Evolutionary conservation across 2,329 filamentous ascomycete genomes (phyloP), one percentile per base, ranked within the genome.

Genomic region (Penicillium sp.): DNA sequence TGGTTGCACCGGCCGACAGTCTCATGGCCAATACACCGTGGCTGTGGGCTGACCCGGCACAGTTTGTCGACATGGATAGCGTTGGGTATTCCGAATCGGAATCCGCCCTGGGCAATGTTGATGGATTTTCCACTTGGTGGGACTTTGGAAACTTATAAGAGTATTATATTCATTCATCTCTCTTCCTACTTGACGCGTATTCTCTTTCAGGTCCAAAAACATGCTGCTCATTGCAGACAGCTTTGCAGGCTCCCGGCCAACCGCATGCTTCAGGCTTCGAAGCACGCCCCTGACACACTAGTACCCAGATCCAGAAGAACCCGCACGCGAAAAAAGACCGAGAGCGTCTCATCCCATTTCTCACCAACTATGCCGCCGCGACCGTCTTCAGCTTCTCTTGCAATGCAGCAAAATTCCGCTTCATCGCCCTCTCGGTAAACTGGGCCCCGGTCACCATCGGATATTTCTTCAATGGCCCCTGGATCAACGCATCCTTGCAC

Each of bases 381-480:
- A 49, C 45, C 9, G 53, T 48, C 45, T 59, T 65, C 54, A 72
- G 63, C 55, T 73, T 78, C 27, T 69, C 71, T 56, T 76, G 67
- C 51, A 79, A 53, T 14, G 72, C 74, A 30, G 67, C 66, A 57
- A 73, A 81, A 51, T 81, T 80, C 41, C 76, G 66, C 50, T 71
- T 67, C 70, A 81, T 78, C 2, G 78, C 78, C 20, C 67, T 71
- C 21, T 71, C 58, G 10, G 76, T 82, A 50, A 84, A 83, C 57
- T 83, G 70, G 37, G 72, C 73, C 2, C 79, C 80, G 0, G 78
- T 82, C 10, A 83, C 71, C 41, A 71, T 57, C 2, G 77, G 74
- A 60, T 83, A 84, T 62, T 82, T 84, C 63, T 78, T 78, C 57
- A 63, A 33, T 2, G 78, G 79, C 0, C 80, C 81, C 54, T 82